Conservation (phyloP, 768 basidiomycete species). For the Mycena rebaudengoi region DNA sequence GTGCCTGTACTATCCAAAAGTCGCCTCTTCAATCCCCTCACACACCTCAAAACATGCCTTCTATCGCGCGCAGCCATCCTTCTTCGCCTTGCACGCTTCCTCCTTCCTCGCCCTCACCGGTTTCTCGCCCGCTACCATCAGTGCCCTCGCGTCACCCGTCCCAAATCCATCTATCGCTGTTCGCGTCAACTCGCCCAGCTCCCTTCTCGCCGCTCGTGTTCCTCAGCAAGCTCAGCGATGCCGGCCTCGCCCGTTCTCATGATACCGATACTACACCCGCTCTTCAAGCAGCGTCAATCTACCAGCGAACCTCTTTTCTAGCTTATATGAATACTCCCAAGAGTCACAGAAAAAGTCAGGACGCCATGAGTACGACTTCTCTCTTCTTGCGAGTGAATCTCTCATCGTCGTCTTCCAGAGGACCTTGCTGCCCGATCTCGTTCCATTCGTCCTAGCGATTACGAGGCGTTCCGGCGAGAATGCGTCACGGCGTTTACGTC, state of each 20-base stretch:
- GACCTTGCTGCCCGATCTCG: slow-evolving; percentile 42
- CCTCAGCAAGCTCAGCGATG: slow-evolving; percentile 12
- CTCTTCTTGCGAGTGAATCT: not conserved
- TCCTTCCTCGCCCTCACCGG: slow-evolving; percentile 47
- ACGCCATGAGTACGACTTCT: slow-evolving; percentile 39
- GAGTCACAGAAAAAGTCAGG: slow-evolving; percentile 20
- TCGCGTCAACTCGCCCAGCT: slow-evolving; percentile 30
- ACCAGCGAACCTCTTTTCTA: not conserved
- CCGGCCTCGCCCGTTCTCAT: slow-evolving; percentile 30
- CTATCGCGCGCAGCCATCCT: slow-evolving; percentile 47
- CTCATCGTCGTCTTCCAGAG: slow-evolving; percentile 31
- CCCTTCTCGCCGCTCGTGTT: slow-evolving; percentile 29
- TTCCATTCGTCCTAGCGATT: slow-evolving; percentile 25
- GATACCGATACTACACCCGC: not conserved
- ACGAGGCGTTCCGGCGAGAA: slow-evolving; percentile 48
- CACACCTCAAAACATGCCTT: slow-evolving; percentile 35
- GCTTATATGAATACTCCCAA: not conserved
- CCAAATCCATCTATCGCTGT: slow-evolving; percentile 19
- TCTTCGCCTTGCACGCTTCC: slow-evolving; percentile 49
- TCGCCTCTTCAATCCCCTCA: slow-evolving; percentile 16
- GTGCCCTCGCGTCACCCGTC: slow-evolving; percentile 48
- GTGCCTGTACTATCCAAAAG: not conserved
- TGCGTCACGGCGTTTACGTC: slow-evolving; percentile 44
- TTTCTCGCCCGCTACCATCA: slow-evolving; percentile 34
- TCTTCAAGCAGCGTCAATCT: not conserved